Conservation (phyloP, 495 filamentous ascomycete species). For the Friedmanniomyces simplex region DNA sequence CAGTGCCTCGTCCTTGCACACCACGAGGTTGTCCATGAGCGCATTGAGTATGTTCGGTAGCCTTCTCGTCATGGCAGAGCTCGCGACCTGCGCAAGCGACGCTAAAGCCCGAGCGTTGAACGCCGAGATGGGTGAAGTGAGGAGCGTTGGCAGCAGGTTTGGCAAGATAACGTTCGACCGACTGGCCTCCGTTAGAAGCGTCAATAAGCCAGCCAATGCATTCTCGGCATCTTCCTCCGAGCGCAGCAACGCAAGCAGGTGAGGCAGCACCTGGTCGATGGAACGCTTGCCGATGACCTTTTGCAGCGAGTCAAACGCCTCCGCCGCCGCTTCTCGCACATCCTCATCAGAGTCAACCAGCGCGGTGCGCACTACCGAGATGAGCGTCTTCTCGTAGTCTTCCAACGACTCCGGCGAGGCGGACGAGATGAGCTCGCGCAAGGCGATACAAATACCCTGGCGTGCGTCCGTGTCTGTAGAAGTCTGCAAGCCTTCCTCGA, state of each 20-base stretch:
- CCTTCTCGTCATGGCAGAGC: conserved; percentile 76
- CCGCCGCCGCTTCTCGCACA: conserved; percentile 89
- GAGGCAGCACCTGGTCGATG: conserved; percentile 87
- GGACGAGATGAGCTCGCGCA: conserved; percentile 87
- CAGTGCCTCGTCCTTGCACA: conserved; percentile 65
- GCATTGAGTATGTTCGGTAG: conserved; percentile 82
- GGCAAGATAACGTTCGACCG: conserved; percentile 93
- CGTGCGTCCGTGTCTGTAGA: conserved; percentile 87
- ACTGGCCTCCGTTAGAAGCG: conserved; percentile 83
- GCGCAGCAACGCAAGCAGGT: conserved; percentile 77
- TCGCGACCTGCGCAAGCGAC: conserved; percentile 82
- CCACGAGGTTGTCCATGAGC: conserved; percentile 83
- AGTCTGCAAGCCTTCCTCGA: conserved; percentile 83
- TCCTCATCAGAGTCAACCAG: conserved; percentile 81
- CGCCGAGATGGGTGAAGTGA: conserved; percentile 76
- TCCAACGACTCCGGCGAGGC: conserved; percentile 81
- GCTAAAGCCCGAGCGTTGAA: conserved; percentile 94
- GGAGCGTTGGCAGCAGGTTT: conserved; percentile 85
- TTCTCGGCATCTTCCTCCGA: conserved; percentile 81
- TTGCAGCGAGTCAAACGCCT: conserved; percentile 92
- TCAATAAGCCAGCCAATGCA: conserved; percentile 82
- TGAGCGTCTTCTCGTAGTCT: conserved; percentile 88
- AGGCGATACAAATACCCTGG: conserved; percentile 93
- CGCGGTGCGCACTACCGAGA: conserved; percentile 86
- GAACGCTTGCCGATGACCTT: conserved; percentile 86